Base-by-base conservation (phyloP, 495 filamentous ascomycete genomes). In the Hypoxylon intermedium region DNA sequence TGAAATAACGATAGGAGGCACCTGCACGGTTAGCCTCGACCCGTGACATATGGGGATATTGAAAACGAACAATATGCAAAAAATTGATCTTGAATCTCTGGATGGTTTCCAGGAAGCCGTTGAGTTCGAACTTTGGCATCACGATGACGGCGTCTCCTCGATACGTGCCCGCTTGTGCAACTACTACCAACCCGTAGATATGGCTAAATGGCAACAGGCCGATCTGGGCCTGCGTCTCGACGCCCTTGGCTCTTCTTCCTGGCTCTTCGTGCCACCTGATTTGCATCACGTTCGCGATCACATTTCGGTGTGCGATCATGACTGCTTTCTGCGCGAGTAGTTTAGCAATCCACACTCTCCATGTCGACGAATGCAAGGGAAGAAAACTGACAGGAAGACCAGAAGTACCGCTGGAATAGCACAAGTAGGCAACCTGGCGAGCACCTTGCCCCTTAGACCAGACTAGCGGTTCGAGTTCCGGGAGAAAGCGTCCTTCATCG, bases 341-440 rank as follows among this genome's bases (percentile, higher is more conserved):
- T 37, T 60, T 53, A 64, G 52, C 38, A 30, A 28, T n/a, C n/a
- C n/a, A n/a, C n/a, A n/a, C 15, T 47, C 18, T 6, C 21, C 30
- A n/a, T 36, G 28, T 0, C 1, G 1, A 12, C 2, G 1, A 2
- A 15, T 16, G 2, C 13, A 13, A 9, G 7, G 24, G 21, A 15
- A 43, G 16, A 9, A 7, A 42, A 76, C 82, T 67, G 77, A 90
- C 88, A 30, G 92, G 92, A 41, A 96, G 72, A 6, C 92, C 92
- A 28, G 91, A 94, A 9, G 92, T 97, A 15, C 92, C 92, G 72
- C 88, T 92, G 0, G 90, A 94, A 71, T 93, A 96, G 78, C 92
- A 96, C 20, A 97, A 77, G 70, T 90, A 97, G 0, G 92, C 92
- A 9, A 85, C 85, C 46, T 90, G 87, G 30, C 85, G 84, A 16